These are phyloP conservation scores for Saturnispora serradocipensis DNA, from an alignment of 805 yeast species.

Conservation along the genomic window DNA sequence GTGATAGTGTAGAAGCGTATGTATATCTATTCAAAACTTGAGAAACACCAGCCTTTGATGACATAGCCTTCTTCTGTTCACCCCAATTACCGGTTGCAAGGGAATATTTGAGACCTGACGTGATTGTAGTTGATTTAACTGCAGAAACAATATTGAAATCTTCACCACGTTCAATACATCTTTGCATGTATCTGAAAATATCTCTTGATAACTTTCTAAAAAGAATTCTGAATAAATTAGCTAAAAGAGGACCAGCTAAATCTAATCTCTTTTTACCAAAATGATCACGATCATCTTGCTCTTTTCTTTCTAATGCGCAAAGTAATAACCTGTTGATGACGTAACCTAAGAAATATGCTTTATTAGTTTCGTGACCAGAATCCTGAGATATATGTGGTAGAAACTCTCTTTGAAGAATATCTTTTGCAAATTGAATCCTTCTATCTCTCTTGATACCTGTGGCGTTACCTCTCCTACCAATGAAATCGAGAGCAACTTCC, in stretches of 20 bases:
- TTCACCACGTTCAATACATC: conserved; percentile 96
- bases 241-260: conserved; percentile 95
- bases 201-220: conserved; percentile 94
- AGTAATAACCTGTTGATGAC: conserved; percentile 92
- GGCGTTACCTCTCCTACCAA: conserved; percentile 97
- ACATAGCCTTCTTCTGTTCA: conserved; percentile 99
- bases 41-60: conserved; percentile 97
- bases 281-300: conserved; percentile 98
- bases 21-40: conserved; percentile 97
- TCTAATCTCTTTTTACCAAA: conserved; percentile 98
- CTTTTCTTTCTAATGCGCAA: conserved; percentile 95
- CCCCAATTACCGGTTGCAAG: conserved; percentile 99
- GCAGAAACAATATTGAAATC: conserved; percentile 95
- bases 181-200: conserved; percentile 95
- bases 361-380: conserved; percentile 93
- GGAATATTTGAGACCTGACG: conserved; percentile 95
- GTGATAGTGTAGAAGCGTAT: conserved; percentile 96
- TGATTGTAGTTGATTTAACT: conserved; percentile 92
- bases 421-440: conserved; percentile 97
- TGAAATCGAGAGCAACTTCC: conserved; percentile 94
- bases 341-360: conserved; percentile 95
- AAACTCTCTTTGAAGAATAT: conserved; percentile 90
- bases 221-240: conserved; percentile 87
- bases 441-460: conserved; percentile 93
- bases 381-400: conserved; percentile 96